phyloP scores from a whole-genome alignment of 2,329 filamentous ascomycete species.

The Ophidiomyces ophidiicola region DNA sequence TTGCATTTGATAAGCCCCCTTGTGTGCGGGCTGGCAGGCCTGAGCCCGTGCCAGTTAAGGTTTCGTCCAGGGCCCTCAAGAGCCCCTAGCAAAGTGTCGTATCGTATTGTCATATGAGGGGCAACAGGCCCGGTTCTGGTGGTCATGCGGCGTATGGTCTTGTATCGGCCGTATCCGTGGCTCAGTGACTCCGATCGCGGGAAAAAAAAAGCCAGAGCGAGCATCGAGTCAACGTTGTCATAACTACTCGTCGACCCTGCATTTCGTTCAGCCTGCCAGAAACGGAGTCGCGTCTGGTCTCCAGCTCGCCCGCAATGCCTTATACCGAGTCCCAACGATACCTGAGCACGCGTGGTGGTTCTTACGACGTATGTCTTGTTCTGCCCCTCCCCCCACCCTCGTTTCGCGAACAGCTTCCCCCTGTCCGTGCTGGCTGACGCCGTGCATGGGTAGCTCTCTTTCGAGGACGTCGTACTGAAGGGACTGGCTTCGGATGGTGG shows the following conservation, averaged over 20 bases:
- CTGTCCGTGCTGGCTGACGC: neutral
- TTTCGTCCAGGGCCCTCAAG: too few species aligned
- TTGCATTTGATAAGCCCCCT: too few species aligned
- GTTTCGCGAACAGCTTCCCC: neutral
- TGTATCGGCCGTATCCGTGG: neutral
- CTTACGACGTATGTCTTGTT: conserved; percentile 43
- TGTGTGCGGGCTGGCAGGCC: too few species aligned
- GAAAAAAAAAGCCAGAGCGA: neutral
- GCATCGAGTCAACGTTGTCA: neutral
- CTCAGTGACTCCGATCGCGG: conserved; percentile 7
- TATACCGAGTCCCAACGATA: conserved; percentile 43
- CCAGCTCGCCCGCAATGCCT: conserved; percentile 10
- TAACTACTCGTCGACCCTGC: too few species aligned
- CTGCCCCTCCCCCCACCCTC: conserved; percentile 1
- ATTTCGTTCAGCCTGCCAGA: neutral
- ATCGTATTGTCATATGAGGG: conserved; percentile 3
- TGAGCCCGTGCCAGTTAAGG: too few species aligned
- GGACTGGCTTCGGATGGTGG: conserved; percentile 77
- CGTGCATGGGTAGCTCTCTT: conserved; percentile 46
- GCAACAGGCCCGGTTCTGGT: neutral
- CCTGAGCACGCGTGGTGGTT: conserved; percentile 50
- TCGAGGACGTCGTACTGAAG: conserved; percentile 83
- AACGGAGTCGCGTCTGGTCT: neutral
- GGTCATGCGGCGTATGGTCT: neutral
- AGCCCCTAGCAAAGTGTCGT: too few species aligned